Evolutionary conservation across 2,329 filamentous ascomycete species (phyloP), one percentile per base, ranked within the genome.

Genomic region (Fulvia fulva): DNA sequence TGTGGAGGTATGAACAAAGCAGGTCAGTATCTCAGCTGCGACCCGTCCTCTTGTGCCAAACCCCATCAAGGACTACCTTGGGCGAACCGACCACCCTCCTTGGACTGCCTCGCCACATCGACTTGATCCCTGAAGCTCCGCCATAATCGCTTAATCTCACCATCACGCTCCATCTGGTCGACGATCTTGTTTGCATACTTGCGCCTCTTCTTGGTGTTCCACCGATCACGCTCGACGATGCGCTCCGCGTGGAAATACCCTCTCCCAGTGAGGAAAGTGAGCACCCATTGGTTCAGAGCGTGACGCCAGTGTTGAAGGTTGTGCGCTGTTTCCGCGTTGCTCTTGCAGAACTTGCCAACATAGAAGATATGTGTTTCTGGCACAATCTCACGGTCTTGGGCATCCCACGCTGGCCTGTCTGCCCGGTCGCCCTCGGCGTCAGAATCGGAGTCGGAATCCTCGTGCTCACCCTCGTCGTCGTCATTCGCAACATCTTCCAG

Each of bases 281-380:
- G 78, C 0, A 92, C 86, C 81, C 83, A 89, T 63, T 87, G 81
- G 68, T 89, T 87, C n/a, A 93, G 82, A 47, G 86, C 83, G 59
- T 83, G 83, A 57, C 87, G 87, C 90, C 90, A 92, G 73, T 94
- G 90, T 4, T 85, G 80, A 3, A 93, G 79, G 0, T 81, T 81
- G 68, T 93, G 89, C 0, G 88, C 87, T 41, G 86, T 86, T 63
- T 85, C 79, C 0, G 89, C 88, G 63, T 87, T 87, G 30, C 76
- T 74, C 67, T 81, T 83, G 75, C 86, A 89, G 59, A 80, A 79
- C 21, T 76, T 76, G 62, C 84, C 84, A 1, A 84, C 71, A 58
- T 78, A 80, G 72, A 81, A 87, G 25, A 76, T 75, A 2, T 65
- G 77, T 19, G 74, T 71, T 45, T 76, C 74, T 1, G 76, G 69